Base-by-base conservation (phyloP, 768 basidiomycete species). In the Rhodosporidiobolus odoratus region DNA sequence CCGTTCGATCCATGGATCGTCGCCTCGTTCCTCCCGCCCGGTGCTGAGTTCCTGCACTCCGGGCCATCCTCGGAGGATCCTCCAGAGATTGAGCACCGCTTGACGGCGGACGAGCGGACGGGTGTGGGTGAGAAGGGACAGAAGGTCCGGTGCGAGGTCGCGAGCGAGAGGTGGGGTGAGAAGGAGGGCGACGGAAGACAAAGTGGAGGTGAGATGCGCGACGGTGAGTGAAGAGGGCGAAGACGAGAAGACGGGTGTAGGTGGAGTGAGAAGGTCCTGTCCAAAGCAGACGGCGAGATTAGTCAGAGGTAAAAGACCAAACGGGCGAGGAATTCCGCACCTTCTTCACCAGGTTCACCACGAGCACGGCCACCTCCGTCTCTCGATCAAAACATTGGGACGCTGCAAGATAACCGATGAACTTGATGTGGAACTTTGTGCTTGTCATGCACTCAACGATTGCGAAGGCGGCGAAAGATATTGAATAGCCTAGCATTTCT, bases 401-500 rank as follows among this genome's bases (percentile, higher is more conserved):
- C 6, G 96, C 93, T 3, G 90, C 96, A 32, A 99, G 88, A 80
- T 99, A 98, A 19, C 96, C 96, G 58, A 98, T 88, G 35, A 86
- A 87, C 83, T 99, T 99, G 74, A 98, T 84, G 80, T 98, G 94
- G 74, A 88, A 86, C 78, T 88, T 88, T 7, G 89, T 82, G 6
- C 92, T 93, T 45, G 92, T 92, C 96, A 99, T 99, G 79, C 95
- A 92, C 78, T 99, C 96, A 10, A 98, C 88, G 62, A 99, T 89
- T 79, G 95, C 88, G 77, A 99, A 99, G 13, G 96, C 91, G 54
- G 94, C 94, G 87, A 92, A 96, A 68, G 86, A 86, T 87, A 90
- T 96, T 81, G 89, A 92, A 62, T 76, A 66, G 62, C 88, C 96
- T 62, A 99, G 81, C 96, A 99, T 98, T 79, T 98, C 92, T 72